Base-by-base conservation (phyloP, 176 grass and related monocot species). In the Hyparrhenia diplandra region DNA sequence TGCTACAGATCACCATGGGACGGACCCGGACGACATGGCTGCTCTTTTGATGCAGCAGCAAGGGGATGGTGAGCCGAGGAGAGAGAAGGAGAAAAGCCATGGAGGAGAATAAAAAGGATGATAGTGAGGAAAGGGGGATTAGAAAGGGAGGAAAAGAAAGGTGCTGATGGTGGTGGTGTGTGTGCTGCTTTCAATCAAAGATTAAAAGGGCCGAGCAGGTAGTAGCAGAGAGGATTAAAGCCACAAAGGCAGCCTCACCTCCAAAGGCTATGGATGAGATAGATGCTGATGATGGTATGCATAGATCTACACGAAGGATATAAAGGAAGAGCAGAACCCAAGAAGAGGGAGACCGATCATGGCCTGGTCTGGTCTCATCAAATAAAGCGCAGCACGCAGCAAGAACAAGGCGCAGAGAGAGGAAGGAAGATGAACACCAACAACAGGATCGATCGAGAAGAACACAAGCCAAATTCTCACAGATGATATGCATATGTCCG, bases 121-220 rank as follows among this genome's bases (percentile, higher is more conserved):
- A 86, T 85, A 28, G 73, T 64, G 76, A 85, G 74, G 73, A 91
- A 82, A 90, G 69, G 71, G 67, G 13, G 85, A 86, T 83, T 67
- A 85, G 79, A 91, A 92, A 91, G 84, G 76, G 78, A 86, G 86
- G 83, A 69, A 81, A 85, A 88, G 83, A 88, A 97, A 93, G 73
- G 87, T 92, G 71, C 14, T 45, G 43, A 80, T 90, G 59, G 40
- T 65, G 75, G 8, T 37, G 36, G 58, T 67, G 83, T 87, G 73
- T 74, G 89, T 68, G 90, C 82, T 96, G 76, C 88, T 93, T 97
- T 93, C 91, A 93, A 83, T 97, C 94, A 91, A 80, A 84, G 77
- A 89, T 91, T 84, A 89, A 93, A 93, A 87, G 90, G 77, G 21
- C 36, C 58, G 41, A 52, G 25, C 24, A 62, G 59, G 24, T 24